Conservation (phyloP, 805 yeast genomes). For the Wickerhamiella parazyma region DNA sequence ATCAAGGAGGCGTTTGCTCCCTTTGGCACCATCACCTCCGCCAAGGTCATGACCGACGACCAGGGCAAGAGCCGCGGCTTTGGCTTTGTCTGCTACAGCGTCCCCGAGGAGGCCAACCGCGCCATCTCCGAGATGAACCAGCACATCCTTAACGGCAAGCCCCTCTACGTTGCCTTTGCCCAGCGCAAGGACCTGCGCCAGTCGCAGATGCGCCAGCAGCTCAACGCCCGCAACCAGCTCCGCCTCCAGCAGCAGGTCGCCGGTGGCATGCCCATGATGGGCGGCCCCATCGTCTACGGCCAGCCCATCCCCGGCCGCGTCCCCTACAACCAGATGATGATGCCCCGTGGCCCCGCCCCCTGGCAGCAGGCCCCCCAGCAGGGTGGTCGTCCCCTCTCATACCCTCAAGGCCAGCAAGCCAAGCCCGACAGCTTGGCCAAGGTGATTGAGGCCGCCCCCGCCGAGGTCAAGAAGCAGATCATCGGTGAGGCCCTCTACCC, state of each 20-base stretch:
- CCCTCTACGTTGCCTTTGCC: slow-evolving; percentile 95
- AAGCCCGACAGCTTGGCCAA: slow-evolving; percentile 39
- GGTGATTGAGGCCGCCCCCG: slow-evolving; percentile 46
- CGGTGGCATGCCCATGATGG: slow-evolving; percentile 67
- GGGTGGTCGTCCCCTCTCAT: slow-evolving; percentile 22
- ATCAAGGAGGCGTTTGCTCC: slow-evolving; percentile 85
- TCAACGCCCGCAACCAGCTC: slow-evolving; percentile 95
- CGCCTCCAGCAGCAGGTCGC: slow-evolving; percentile 92
- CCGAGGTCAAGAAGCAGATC: slow-evolving; percentile 90
- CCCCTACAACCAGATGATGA: slow-evolving; percentile 27
- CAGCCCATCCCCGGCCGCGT: slow-evolving; percentile 74
- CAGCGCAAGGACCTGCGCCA: slow-evolving; percentile 98
- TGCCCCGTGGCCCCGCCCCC: slow-evolving; percentile 26
- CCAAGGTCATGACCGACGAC: slow-evolving; percentile 91
- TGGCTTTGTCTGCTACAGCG: slow-evolving; percentile 94
- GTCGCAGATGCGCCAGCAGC: slow-evolving; percentile 92
- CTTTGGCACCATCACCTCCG: slow-evolving; percentile 90
- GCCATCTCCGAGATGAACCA: slow-evolving; percentile 98
- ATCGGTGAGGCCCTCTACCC: slow-evolving; percentile 96
- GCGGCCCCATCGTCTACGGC: slow-evolving; percentile 59
- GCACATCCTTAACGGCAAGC: slow-evolving; percentile 88
- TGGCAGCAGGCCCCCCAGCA: slow-evolving; percentile 34
- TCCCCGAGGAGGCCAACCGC: slow-evolving; percentile 98
- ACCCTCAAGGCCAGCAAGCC: slow-evolving; percentile 17
- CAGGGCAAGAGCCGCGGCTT: slow-evolving; percentile 93